Percentiles rank a stretch among this genome's conserved stretches.
Conservation (phyloP, 2,329 filamentous ascomycete genomes). For the Myriosclerotinia duriaeana region DNA sequence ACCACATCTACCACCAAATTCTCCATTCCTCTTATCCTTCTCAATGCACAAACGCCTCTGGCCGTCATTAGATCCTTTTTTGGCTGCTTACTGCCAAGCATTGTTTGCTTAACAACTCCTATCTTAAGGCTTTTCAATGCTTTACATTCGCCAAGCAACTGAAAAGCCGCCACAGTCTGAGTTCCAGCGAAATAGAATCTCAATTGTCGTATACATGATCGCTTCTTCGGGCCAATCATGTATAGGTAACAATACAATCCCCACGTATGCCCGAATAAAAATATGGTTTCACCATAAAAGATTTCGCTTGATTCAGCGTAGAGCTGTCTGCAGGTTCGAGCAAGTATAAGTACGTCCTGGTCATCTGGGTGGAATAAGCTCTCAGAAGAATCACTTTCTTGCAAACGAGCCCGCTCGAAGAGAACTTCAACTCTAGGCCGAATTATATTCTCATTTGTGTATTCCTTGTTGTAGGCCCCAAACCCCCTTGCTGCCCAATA, state of each 20-base stretch:
- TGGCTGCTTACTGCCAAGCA: not conserved
- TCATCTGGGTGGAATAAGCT: not conserved
- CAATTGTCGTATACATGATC: not conserved
- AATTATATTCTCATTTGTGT: not conserved
- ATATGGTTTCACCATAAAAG: not conserved
- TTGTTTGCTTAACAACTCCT: not conserved
- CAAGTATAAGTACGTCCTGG: constrained; percentile 4
- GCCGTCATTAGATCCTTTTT: constrained; percentile 5
- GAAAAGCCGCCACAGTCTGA: not conserved
- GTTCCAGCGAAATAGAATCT: not conserved
- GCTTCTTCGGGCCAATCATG: not conserved
- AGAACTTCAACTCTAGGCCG: not conserved
- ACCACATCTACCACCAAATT: constrained; percentile 5
- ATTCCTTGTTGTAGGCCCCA: not conserved
- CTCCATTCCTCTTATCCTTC: constrained; percentile 9
- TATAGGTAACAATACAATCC: constrained; percentile 4
- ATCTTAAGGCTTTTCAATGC: not conserved
- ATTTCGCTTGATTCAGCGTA: constrained; percentile 9
- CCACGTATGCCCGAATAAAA: not conserved
- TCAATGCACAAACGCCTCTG: not conserved
- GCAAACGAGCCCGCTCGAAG: not conserved
- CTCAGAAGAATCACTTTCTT: not conserved
- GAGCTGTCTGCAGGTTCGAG: constrained; percentile 8
- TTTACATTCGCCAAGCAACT: constrained; percentile 13
- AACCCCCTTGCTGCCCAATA: not conserved